These are phyloP conservation scores for Penicillium bialowiezense DNA, from an alignment of 495 filamentous ascomycete genomes.

Conservation along the genomic window DNA sequence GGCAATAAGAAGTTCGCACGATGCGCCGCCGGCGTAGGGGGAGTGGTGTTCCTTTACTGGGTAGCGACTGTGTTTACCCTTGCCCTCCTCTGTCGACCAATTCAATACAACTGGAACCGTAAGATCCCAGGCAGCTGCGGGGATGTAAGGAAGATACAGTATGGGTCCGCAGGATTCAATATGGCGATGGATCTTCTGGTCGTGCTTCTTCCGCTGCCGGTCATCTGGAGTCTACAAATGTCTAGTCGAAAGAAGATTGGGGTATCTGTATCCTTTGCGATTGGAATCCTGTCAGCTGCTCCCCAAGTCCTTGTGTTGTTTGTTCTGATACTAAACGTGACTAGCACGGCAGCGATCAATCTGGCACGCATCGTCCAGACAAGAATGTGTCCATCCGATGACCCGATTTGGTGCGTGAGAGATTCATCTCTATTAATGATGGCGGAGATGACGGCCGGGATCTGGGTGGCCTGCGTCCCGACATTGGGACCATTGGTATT, in stretches of 20 bases:
- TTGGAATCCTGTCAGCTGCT: slow-evolving; percentile 16
- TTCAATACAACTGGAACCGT: slow-evolving; percentile 18
- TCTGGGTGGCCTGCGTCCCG: slow-evolving; percentile 14
- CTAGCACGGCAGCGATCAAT: slow-evolving; percentile 14
- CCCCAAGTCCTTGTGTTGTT: background rate
- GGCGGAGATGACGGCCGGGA: slow-evolving; percentile 15
- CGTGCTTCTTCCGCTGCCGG: slow-evolving; percentile 16
- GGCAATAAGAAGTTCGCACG: slow-evolving; percentile 5
- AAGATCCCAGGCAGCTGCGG: slow-evolving; percentile 14
- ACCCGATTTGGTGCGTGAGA: slow-evolving; percentile 11
- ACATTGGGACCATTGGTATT: slow-evolving; percentile 17
- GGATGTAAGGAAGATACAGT: slow-evolving; percentile 9
- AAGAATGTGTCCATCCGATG: slow-evolving; percentile 5
- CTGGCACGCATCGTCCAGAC: slow-evolving; percentile 18
- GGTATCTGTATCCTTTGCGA: slow-evolving; percentile 9
- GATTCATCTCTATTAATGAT: slow-evolving; percentile 15
- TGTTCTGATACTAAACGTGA: background rate
- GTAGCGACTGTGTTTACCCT: slow-evolving; percentile 14
- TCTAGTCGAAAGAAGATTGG: slow-evolving; percentile 13
- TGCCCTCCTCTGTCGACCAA: slow-evolving; percentile 17
- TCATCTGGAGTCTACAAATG: slow-evolving; percentile 16
- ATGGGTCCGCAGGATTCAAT: slow-evolving; percentile 21
- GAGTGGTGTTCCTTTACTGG: slow-evolving; percentile 17
- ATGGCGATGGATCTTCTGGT: slow-evolving; percentile 16
- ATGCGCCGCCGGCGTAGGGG: background rate